Evolutionary conservation across 1,284 basidiomycete species (phyloP), one percentile per base, ranked within the genome.

Genomic region (Polyporus tsugae): DNA sequence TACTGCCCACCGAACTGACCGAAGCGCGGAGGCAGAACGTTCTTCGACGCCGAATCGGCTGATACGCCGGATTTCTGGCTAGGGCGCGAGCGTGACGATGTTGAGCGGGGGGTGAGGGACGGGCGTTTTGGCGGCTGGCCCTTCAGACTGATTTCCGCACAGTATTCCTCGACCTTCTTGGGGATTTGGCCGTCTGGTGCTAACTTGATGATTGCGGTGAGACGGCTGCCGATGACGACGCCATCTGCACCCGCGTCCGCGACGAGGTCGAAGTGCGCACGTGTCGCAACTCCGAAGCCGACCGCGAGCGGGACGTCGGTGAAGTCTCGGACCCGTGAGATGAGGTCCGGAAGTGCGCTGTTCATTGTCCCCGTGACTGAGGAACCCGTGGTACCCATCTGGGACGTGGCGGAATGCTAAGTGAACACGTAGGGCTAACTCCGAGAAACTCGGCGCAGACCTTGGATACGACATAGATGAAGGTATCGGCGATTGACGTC

Each of bases 311-410:
- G 96, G 38, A 94, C 89, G 25, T 85, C 83, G 61, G 95, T 89
- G 79, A 90, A 89, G 76, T 90, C 82, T 65, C 89, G 89, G 58
- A 96, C 88, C 29, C 93, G 89, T 38, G 86, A 80, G 62, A 96
- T 87, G 69, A 96, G 91, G 70, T 92, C 89, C 1, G 95, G 95
- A 7, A 98, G 89, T 17, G 87, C 88, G 49, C 79, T 84, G 76
- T 96, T 96, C 78, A 97, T 89, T 0, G 83, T 86, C 13, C 89
- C 88, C 46, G 85, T 82, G 33, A 90, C 90, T 1, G 95, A 94
- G 4, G 96, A 98, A 52, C 97, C 98, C 0, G 97, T 99, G 1
- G 95, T 97, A 36, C 97, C 97, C 96, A 99, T 99, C 95, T 98
- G 74, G 15, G n/a, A 59, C 35, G 38, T 33, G 60, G 22, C n/a